These are phyloP conservation scores for Leishmania lainsoni DNA, from an alignment of 208 protist genomes.

Conservation along the genomic window DNA sequence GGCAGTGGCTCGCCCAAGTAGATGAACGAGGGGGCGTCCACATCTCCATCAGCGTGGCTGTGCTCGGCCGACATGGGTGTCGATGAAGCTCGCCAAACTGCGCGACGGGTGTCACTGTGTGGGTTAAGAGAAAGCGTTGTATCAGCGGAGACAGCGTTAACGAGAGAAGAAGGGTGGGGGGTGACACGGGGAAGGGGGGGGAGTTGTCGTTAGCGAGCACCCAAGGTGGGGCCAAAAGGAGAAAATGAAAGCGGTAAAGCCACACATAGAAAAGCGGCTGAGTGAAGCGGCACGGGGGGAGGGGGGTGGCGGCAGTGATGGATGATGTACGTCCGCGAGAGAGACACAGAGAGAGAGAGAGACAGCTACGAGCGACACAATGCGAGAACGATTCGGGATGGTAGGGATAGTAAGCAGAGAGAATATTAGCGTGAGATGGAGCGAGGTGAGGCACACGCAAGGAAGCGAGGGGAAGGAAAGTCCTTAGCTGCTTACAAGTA, in stretches of 20 bases:
- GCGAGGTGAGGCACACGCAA: background rate
- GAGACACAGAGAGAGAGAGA: background rate
- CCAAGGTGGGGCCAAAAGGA: background rate
- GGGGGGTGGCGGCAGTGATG: background rate
- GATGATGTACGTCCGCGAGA: background rate
- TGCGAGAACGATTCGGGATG: background rate
- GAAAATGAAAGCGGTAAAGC: background rate
- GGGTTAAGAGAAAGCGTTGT: background rate
- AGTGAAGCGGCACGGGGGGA: background rate
- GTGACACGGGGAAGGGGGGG: background rate
- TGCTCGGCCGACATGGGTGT: background rate
- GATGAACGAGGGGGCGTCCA: slow-evolving; percentile 3
- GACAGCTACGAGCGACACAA: background rate
- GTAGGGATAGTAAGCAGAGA: background rate
- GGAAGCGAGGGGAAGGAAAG: background rate
- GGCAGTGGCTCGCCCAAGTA: slow-evolving; percentile 6
- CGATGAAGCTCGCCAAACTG: background rate
- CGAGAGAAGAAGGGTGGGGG: background rate
- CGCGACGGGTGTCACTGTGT: background rate
- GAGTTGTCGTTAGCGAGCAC: background rate
- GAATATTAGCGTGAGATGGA: background rate
- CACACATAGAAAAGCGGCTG: background rate
- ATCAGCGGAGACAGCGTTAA: too few species aligned
- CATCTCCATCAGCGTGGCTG: background rate
- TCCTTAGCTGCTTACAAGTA: background rate